Percentiles rank a stretch among this genome's conserved stretches.
Evolutionary conservation across 805 yeast genomes (phyloP).

Genomic region (Barnettozyma sucrosica): DNA sequence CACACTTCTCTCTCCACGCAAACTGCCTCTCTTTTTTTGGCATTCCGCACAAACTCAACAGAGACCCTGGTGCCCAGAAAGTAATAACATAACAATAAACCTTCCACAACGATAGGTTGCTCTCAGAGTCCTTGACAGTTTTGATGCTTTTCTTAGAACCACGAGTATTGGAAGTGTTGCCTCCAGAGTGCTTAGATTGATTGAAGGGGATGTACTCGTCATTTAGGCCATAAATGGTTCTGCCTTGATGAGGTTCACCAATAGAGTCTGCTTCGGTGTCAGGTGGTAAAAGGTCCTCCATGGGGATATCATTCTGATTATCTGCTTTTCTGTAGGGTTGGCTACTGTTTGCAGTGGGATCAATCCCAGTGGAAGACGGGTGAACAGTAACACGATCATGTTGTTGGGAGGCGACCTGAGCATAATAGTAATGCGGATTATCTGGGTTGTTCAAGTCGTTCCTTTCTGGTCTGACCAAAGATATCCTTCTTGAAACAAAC

Average conservation of each 20-base stretch:
- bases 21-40: conserved; percentile 73
- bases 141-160: neutral
- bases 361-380: conserved; percentile 70
- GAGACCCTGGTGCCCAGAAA: conserved; percentile 85
- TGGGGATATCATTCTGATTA: conserved; percentile 15
- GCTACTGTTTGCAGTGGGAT: conserved; percentile 36
- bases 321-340: conserved; percentile 14
- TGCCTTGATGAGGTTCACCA: conserved; percentile 32
- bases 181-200: conserved; percentile 1
- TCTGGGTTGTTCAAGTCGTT: conserved; percentile 54
- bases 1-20: conserved; percentile 98
- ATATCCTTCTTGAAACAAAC: conserved; percentile 42
- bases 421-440: conserved; percentile 74
- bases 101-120: conserved; percentile 55
- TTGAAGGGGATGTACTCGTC: conserved; percentile 41
- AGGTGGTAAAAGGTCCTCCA: conserved; percentile 17
- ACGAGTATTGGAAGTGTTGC: conserved; percentile 1
- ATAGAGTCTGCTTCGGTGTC: neutral
- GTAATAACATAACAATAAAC: conserved; percentile 75
- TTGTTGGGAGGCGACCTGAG: conserved; percentile 66
- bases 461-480: conserved; percentile 84
- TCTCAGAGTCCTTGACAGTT: conserved; percentile 4
- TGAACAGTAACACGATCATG: conserved; percentile 54
- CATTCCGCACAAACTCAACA: conserved; percentile 70
- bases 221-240: conserved; percentile 53